Base-by-base conservation (phyloP, 345 rosid species). In the Boechera retrofracta region DNA sequence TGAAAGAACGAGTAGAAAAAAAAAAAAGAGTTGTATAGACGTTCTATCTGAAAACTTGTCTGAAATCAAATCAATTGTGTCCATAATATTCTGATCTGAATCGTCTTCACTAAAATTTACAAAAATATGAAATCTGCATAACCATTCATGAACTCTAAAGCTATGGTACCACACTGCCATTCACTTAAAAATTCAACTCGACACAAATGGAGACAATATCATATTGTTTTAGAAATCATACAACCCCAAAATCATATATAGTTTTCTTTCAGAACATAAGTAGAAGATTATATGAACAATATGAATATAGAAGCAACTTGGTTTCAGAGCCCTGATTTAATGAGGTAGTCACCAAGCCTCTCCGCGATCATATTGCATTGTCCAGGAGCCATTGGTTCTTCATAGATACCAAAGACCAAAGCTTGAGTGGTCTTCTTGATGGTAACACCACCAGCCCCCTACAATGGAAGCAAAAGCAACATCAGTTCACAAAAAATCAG, bases 351-450 rank as follows among this genome's bases (percentile, higher is more conserved):
- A 31, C 95, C 98, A 10, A 93, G 86, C 97, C 89, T 89, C 80
- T 93, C 98, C 3, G 91, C 95, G 2, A 91, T 73, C 94, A 88
- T 84, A 80, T 93, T 91, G 89, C 98, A 93, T 78, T 88, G 98
- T 28, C 94, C 90, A 5, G 94, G 91, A 66, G 95, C 62, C 87
- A 91, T 70, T 16, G 98, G 98, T 78, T 89, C 92, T 3, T 89
- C 92, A 21, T 93, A 89, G 54, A 91, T 81, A 36, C 98, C 97
- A 55, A 93, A 67, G 41, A 93, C 54, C 58, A 93, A 64, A 11
- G 95, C 92, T 74, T 67, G 77, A 29, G 5, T 72, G 29, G 98
- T 89, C 83, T 89, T 93, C 79, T 93, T 91, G 53, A 93, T 81
- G 12, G 97, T 93, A 72, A 84, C 81, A 60, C 98, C 97, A 44